Evolutionary conservation across 129 eudicot genomes (phyloP).

Genomic region (Lonicera japonica): DNA sequence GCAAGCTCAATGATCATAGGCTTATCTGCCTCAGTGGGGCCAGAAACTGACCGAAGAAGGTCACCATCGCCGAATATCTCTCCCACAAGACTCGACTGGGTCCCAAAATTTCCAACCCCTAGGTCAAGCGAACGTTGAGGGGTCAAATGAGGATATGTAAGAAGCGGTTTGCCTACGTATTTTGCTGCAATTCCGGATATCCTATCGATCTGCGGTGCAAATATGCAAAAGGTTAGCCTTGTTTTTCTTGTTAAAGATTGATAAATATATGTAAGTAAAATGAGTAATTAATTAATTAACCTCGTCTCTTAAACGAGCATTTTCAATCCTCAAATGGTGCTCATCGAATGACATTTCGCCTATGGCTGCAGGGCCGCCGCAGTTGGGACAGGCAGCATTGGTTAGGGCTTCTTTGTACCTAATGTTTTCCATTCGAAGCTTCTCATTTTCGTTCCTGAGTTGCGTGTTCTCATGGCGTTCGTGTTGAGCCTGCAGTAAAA

Average conservation of each 20-base stretch:
- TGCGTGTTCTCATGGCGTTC: constrained; percentile 93
- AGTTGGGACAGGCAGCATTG: constrained; percentile 86
- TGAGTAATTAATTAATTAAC: constrained; percentile 17
- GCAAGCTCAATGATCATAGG: constrained; percentile 87
- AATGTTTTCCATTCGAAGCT: constrained; percentile 86
- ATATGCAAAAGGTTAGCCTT: background rate
- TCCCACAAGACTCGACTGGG: constrained; percentile 54
- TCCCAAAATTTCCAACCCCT: constrained; percentile 53
- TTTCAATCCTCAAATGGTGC: constrained; percentile 88
- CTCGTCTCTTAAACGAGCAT: constrained; percentile 92
- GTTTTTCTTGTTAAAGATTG: too few relatives aligned
- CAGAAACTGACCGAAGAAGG: constrained; percentile 71
- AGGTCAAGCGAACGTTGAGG: constrained; percentile 74
- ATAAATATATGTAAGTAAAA: too few relatives aligned
- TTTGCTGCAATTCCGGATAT: constrained; percentile 96
- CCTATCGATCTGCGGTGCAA: constrained; percentile 67
- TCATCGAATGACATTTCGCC: constrained; percentile 99
- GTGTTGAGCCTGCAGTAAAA: constrained; percentile 66
- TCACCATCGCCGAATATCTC: constrained; percentile 74
- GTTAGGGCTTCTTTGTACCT: constrained; percentile 91
- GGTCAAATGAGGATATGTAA: constrained; percentile 31
- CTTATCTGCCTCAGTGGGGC: constrained; percentile 81
- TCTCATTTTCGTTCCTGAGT: constrained; percentile 79
- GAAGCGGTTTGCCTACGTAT: constrained; percentile 82
- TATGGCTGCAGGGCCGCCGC: constrained; percentile 94